These are phyloP conservation scores for Sporisorium sorghi DNA, from an alignment of 1,284 basidiomycete genomes.

Conservation along the genomic window DNA sequence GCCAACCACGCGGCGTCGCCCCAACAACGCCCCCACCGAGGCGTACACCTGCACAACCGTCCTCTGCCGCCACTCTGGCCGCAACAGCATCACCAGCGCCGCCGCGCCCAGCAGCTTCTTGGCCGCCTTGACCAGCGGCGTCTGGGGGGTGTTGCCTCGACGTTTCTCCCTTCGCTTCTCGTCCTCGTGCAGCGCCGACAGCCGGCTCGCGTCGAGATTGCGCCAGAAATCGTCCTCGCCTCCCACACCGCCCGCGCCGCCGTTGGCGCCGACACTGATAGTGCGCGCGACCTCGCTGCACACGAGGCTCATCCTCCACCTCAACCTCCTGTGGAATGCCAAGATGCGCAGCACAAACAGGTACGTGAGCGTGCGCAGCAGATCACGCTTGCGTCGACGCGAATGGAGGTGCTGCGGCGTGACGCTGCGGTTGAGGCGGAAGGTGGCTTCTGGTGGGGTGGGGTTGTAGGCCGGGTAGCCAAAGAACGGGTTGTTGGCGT, in stretches of 20 bases:
- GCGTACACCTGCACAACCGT: slow-evolving; percentile 20
- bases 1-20: no score
- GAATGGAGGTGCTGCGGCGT: slow-evolving; percentile 51
- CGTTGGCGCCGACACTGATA: slow-evolving; percentile 18
- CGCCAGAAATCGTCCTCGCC: slow-evolving; percentile 47
- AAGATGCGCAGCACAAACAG: slow-evolving; percentile 66
- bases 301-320: slow-evolving; percentile 37
- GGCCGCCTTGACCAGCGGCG: neutral
- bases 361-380: slow-evolving; percentile 66
- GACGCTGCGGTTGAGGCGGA: slow-evolving; percentile 12
- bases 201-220: slow-evolving; percentile 20
- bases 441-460: slow-evolving; percentile 11
- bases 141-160: neutral
- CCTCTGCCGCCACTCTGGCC: slow-evolving; percentile 37
- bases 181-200: slow-evolving; percentile 8
- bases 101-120: slow-evolving; percentile 20
- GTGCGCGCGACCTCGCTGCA: slow-evolving; percentile 22
- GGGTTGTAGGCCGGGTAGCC: slow-evolving; percentile 77
- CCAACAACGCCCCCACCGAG: neutral
- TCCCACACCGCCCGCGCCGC: neutral
- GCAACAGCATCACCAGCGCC: slow-evolving; percentile 27
- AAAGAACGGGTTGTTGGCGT: slow-evolving; percentile 79
- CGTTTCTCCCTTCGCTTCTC: neutral
- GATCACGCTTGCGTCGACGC: slow-evolving; percentile 60
- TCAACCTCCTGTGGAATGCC: slow-evolving; percentile 50